Conservation (phyloP, 1,139 yeast species). For the Debaryomyces fabryi region DNA sequence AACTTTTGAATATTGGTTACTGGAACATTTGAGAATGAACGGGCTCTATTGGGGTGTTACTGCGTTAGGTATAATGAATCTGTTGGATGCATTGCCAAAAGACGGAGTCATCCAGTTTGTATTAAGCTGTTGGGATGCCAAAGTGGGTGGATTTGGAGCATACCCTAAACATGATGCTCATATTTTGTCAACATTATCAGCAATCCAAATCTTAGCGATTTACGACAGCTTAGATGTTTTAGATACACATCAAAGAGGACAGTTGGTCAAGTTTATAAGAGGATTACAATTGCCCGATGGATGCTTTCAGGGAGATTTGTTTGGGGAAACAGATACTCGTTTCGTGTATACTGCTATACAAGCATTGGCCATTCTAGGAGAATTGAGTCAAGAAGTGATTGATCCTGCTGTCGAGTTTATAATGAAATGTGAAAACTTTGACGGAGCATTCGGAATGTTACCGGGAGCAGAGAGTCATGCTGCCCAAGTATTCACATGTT, state of each 20-base stretch:
- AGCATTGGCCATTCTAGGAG: conserved; percentile 68
- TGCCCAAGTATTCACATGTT: conserved; percentile 87
- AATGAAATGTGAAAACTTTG: conserved; percentile 77
- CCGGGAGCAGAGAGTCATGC: conserved; percentile 97
- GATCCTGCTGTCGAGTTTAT: conserved; percentile 71
- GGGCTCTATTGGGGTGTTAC: conserved; percentile 96
- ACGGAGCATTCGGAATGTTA: conserved; percentile 91
- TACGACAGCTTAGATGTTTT: conserved; percentile 52
- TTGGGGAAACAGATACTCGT: conserved; percentile 91
- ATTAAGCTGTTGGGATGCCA: conserved; percentile 61
- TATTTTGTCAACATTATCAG: conserved; percentile 83
- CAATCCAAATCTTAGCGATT: conserved; percentile 73
- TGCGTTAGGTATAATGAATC: conserved; percentile 65
- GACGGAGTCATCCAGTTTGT: conserved; percentile 70
- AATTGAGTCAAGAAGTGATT: conserved; percentile 59
- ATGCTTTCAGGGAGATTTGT: conserved; percentile 83
- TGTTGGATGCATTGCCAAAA: conserved; percentile 55
- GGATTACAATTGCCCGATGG: conserved; percentile 73
- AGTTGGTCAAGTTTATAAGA: conserved; percentile 46
- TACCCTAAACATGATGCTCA: conserved; percentile 91
- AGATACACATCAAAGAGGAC: conserved; percentile 19
- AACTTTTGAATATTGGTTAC: conserved; percentile 77
- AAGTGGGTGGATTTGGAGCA: conserved; percentile 85
- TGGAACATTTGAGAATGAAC: conserved; percentile 86
- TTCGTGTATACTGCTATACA: conserved; percentile 84